Conservation (phyloP, 2,329 filamentous ascomycete species). For the Colletotrichum spinosum region DNA sequence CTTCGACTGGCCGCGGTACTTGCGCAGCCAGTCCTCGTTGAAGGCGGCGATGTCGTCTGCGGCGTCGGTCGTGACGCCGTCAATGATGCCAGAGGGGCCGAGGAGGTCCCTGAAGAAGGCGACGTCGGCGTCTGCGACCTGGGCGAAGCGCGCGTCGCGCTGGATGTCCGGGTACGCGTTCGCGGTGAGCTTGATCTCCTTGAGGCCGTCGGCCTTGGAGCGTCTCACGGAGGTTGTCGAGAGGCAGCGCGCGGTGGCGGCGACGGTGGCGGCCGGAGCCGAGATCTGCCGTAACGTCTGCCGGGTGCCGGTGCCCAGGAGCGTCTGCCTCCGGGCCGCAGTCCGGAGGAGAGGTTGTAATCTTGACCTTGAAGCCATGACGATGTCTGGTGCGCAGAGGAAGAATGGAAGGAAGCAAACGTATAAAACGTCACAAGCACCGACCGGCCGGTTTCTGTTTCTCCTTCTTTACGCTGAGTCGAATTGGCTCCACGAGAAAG, state of each 20-base stretch:
- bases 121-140: conserved; percentile 83
- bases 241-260: conserved; percentile 23
- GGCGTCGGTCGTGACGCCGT: conserved; percentile 80
- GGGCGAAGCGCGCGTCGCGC: conserved; percentile 79
- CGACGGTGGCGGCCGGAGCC: conserved; percentile 23
- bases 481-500: background rate
- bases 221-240: conserved; percentile 32
- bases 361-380: conserved; percentile 39
- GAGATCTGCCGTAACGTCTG: conserved; percentile 27
- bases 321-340: conserved; percentile 37
- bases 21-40: conserved; percentile 99
- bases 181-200: conserved; percentile 76
- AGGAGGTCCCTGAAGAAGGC: conserved; percentile 85
- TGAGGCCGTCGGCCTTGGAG: conserved; percentile 25
- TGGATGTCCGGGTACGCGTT: conserved; percentile 88
- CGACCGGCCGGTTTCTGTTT: conserved; percentile 1
- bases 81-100: conserved; percentile 84
- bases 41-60: conserved; percentile 88
- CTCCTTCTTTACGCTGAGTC: conserved; percentile 3
- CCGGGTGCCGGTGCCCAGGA: conserved; percentile 29
- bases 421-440: background rate
- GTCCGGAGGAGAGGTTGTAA: conserved; percentile 37
- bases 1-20: conserved; percentile 91
- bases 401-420: conserved; percentile 6
- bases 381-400: background rate